Conservation (phyloP, 225 moss, liverwort and hornwort species). For the Polytrichum commune region DNA sequence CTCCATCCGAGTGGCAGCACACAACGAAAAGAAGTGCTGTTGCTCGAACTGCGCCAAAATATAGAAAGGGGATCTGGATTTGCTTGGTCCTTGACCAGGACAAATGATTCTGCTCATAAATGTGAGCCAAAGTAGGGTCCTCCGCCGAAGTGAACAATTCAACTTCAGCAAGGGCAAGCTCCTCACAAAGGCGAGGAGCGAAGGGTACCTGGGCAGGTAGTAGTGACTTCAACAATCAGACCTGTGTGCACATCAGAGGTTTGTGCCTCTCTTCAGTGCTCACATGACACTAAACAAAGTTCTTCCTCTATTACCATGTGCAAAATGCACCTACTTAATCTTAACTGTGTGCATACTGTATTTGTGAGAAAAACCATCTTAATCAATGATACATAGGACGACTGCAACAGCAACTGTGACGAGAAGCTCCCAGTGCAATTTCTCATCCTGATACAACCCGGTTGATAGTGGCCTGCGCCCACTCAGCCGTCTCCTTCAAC, state of each 20-base stretch:
- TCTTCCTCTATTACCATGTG: constrained; percentile 43
- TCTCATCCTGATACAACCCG: constrained; percentile 46
- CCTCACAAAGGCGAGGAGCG: background rate
- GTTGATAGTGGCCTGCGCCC: constrained; percentile 52
- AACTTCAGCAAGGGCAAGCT: constrained; percentile 5
- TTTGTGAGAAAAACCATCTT: constrained; percentile 51
- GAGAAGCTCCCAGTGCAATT: constrained; percentile 11
- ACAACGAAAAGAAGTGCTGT: constrained; percentile 5
- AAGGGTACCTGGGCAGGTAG: background rate
- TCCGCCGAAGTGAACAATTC: background rate
- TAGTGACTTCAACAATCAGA: constrained; percentile 1
- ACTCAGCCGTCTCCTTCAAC: constrained; percentile 59
- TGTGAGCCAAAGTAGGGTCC: background rate
- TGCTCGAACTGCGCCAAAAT: constrained; percentile 1
- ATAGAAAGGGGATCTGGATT: background rate
- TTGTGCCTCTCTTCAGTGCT: constrained; percentile 30
- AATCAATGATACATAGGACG: constrained; percentile 60
- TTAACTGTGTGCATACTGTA: constrained; percentile 24
- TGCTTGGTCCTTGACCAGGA: constrained; percentile 4
- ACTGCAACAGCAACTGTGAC: constrained; percentile 29
- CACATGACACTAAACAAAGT: constrained; percentile 35
- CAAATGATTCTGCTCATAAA: constrained; percentile 2
- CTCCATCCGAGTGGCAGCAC: constrained; percentile 1
- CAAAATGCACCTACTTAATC: constrained; percentile 44
- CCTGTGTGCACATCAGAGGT: constrained; percentile 31